Evolutionary conservation across 2,329 filamentous ascomycete genomes (phyloP).

Genomic region (Aspergillus sp.): DNA sequence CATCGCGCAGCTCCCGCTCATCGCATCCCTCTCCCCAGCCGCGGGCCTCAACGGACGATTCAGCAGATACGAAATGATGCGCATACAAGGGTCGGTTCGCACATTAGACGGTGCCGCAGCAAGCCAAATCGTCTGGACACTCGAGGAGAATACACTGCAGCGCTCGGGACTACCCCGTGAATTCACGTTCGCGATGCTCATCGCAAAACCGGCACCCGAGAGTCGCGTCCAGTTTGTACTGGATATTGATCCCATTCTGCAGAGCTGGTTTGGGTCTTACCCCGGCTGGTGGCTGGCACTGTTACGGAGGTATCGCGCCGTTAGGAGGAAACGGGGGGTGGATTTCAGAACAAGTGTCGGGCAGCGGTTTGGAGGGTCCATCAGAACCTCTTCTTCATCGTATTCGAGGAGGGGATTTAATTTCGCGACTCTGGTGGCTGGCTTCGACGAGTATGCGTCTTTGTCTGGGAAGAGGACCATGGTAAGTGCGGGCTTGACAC

Average conservation of each 20-base stretch:
- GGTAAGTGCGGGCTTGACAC: constrained; percentile 13
- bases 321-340: constrained; percentile 36
- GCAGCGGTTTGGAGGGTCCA: constrained; percentile 42
- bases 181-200: constrained; percentile 52
- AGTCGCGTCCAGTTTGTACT: constrained; percentile 41
- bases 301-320: constrained; percentile 38
- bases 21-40: constrained; percentile 43
- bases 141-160: constrained; percentile 51
- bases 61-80: constrained; percentile 52
- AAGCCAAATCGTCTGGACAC: constrained; percentile 50
- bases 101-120: constrained; percentile 45
- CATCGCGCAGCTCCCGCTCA: constrained; percentile 45
- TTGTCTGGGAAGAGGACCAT: constrained; percentile 46
- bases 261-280: constrained; percentile 41
- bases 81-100: constrained; percentile 49
- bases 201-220: constrained; percentile 46
- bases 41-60: constrained; percentile 44
- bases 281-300: constrained; percentile 42
- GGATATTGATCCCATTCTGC: constrained; percentile 45
- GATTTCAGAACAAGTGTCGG: constrained; percentile 46
- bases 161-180: constrained; percentile 51
- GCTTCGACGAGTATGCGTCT: constrained; percentile 47
- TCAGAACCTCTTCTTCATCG: not conserved
- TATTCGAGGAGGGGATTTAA: constrained; percentile 43
- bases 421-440: constrained; percentile 43